Evolutionary conservation across 176 grass and related monocot species (phyloP).

Genomic region (Musa beccarii): DNA sequence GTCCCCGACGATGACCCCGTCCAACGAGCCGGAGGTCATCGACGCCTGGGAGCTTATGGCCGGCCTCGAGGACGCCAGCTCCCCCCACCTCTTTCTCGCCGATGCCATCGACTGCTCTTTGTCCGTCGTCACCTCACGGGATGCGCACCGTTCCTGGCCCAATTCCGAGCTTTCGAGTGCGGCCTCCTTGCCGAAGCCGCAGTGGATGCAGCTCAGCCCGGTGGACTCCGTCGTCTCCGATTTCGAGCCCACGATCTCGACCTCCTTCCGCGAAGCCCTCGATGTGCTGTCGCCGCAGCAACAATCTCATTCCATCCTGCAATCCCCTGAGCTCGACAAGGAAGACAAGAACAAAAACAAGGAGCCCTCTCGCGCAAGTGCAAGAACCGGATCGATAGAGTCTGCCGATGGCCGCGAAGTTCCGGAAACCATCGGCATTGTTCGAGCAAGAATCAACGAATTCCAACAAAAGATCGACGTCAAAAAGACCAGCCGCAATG

Average conservation of each 20-base stretch:
- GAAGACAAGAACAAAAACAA: constrained; percentile 19
- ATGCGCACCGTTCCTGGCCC: background rate
- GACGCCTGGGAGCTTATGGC: constrained; percentile 98
- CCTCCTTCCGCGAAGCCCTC: constrained; percentile 41
- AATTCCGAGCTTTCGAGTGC: background rate
- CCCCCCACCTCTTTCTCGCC: constrained; percentile 10
- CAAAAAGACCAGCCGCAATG: constrained; percentile 14
- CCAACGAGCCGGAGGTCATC: constrained; percentile 66
- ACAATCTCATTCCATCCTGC: background rate
- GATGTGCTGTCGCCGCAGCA: constrained; percentile 18
- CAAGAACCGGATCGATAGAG: background rate
- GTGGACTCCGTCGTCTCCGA: constrained; percentile 24
- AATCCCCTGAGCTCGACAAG: background rate
- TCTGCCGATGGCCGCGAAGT: constrained; percentile 22
- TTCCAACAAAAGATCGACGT: constrained; percentile 83
- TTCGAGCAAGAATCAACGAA: constrained; percentile 49
- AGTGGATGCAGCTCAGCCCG: constrained; percentile 38
- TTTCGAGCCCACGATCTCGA: constrained; percentile 50
- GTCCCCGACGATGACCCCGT: constrained; percentile 49
- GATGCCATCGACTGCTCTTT: constrained; percentile 16
- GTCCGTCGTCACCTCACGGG: constrained; percentile 17
- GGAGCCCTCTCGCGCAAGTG: too few species aligned
- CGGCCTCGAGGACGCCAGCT: constrained; percentile 62
- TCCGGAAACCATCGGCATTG: constrained; percentile 55
- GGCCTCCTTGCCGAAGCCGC: constrained; percentile 1